phyloP scores from a whole-genome alignment of 73 alveolate species.

The Paramecium primaurelia region DNA sequence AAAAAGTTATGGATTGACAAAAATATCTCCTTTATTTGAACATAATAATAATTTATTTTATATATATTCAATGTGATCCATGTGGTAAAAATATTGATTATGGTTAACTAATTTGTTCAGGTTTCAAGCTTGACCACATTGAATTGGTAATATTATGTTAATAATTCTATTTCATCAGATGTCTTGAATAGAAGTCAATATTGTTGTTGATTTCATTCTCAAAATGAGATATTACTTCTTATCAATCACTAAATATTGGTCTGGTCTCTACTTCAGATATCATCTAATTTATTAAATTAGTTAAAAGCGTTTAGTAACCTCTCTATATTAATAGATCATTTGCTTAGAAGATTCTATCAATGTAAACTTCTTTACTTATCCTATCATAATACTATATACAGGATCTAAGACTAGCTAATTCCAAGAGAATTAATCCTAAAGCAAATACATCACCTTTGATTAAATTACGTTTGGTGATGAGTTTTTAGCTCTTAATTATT shows the following conservation, averaged over 20 bases:
- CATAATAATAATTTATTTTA: not conserved
- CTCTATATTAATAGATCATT: not conserved
- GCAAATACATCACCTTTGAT: conserved; percentile 3
- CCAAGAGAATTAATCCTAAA: not conserved
- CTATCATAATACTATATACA: conserved; percentile 7
- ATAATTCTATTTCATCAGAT: not conserved
- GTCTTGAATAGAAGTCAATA: not conserved
- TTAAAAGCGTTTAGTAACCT: not conserved
- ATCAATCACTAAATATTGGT: conserved; percentile 24
- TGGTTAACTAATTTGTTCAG: not conserved
- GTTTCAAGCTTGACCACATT: not conserved
- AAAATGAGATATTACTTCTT: not conserved
- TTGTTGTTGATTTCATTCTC: not conserved
- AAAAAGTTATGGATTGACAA: not conserved
- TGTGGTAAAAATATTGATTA: not conserved
- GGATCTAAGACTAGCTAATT: not conserved
- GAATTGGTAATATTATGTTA: not conserved
- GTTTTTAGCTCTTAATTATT: not conserved
- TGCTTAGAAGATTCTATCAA: not conserved
- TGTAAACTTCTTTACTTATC: not conserved
- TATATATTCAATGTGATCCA: not conserved
- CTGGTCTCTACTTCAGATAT: not conserved
- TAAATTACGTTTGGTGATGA: not conserved
- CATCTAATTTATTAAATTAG: conserved; percentile 6
- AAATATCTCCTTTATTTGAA: not conserved